A percentile compares a stretch with the other conserved stretches of the same genome.
Evolutionary conservation across 352 stramenopile genomes (phyloP).

Genomic region (Blastocystis sp.): DNA sequence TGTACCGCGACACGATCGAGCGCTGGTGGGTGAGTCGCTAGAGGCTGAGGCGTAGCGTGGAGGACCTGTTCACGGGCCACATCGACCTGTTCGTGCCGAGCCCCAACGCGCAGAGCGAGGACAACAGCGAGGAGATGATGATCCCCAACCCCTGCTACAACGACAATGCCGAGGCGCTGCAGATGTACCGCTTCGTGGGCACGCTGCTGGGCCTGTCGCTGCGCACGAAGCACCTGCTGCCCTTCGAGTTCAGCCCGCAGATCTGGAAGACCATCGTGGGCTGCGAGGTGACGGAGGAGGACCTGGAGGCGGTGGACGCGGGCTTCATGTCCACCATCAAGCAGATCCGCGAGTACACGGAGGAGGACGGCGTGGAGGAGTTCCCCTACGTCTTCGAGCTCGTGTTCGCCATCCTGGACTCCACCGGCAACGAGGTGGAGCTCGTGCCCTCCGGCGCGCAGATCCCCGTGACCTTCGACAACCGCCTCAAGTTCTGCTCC

Average conservation of each 20-base stretch:
- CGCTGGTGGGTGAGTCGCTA: constrained; percentile 11
- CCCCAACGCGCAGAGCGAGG: constrained; percentile 30
- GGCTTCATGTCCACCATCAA: constrained; percentile 60
- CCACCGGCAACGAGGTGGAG: constrained; percentile 71
- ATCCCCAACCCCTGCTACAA: constrained; percentile 80
- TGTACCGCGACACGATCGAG: constrained; percentile 70
- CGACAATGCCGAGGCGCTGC: constrained; percentile 67
- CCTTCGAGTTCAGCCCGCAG: constrained; percentile 79
- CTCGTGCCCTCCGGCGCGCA: constrained; percentile 69
- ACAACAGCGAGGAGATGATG: constrained; percentile 27
- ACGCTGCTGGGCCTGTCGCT: constrained; percentile 84
- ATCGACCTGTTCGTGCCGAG: constrained; percentile 59
- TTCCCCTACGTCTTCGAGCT: constrained; percentile 55
- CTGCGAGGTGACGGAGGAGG: constrained; percentile 67
- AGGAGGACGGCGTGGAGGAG: constrained; percentile 8
- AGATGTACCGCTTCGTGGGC: constrained; percentile 83
- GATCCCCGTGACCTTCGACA: constrained; percentile 73
- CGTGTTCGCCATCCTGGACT: constrained; percentile 36
- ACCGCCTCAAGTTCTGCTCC: constrained; percentile 72
- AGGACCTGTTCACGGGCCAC: constrained; percentile 51
- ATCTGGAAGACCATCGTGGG: constrained; percentile 84
- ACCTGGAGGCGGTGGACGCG: constrained; percentile 71
- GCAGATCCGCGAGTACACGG: background rate
- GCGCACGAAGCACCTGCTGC: constrained; percentile 82
- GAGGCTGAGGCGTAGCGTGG: constrained; percentile 38